Evolutionary conservation across 331 rosid genomes (phyloP), one percentile per base, ranked within the genome.

Genomic region (Prunus yedoensis): DNA sequence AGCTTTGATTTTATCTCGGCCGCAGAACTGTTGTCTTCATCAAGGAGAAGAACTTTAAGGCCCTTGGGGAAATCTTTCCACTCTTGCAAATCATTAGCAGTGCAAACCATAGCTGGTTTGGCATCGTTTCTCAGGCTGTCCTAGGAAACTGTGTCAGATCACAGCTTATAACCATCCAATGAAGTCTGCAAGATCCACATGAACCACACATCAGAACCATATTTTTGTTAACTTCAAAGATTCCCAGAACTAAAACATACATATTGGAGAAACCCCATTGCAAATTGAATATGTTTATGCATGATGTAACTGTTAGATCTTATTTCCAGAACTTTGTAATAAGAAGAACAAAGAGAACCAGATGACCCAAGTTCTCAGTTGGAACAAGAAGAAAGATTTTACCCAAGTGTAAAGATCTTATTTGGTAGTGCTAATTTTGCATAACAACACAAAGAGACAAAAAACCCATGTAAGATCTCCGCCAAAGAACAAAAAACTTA

Each of bases 31-130:
- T 28, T 68, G 80, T 95, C 96, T 82, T 88, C 87, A 75, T 91
- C 94, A 77, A 95, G 93, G 73, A 95, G 89, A 79, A 95, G 98
- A 81, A 95, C 96, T 81, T 90, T 80, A 69, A 95, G 99, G 28
- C 97, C 98, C 78, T 92, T 92, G 2, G 99, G 99, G 72, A 95
- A 95, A 84, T 95, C 98, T 66, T 92, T 89, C 99, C 98, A 95
- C 70, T 80, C 87, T 56, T 92, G 97, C 83, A 95, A 84, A 89
- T 92, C 98, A 85, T 83, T 89, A 72, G 97, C 91, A 79, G 92
- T 89, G 88, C 92, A 95, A 92, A 95, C 98, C 99, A 95, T 95
- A 88, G 98, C 97, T 95, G 93, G 93, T 85, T 85, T 91, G 88
- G 98, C 99, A 95, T 92, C 91, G 80, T 92, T 90, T 87, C 94